Evolutionary conservation across 2,329 filamentous ascomycete genomes (phyloP).

Genomic region (Colletotrichum eleusines): DNA sequence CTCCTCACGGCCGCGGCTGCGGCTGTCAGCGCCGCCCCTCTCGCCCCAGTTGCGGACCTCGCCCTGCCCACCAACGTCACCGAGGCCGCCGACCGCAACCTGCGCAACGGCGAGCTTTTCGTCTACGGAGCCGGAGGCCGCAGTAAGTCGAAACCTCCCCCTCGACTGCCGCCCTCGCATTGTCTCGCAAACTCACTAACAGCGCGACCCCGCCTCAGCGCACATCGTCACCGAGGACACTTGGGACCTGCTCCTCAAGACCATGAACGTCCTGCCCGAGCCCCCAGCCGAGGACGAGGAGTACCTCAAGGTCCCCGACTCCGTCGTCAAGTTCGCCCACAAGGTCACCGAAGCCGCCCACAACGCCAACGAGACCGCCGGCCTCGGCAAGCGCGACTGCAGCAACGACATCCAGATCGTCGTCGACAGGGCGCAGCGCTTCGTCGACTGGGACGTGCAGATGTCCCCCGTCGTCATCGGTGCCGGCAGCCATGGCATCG

Average conservation of each 20-base stretch:
- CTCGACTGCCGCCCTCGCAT: not conserved
- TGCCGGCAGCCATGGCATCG: constrained; percentile 32
- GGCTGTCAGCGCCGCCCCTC: constrained; percentile 25
- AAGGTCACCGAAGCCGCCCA: not conserved
- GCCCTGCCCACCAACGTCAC: constrained; percentile 15
- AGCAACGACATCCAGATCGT: constrained; percentile 28
- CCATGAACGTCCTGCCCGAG: constrained; percentile 14
- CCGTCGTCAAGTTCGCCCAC: constrained; percentile 1
- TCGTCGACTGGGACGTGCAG: constrained; percentile 42
- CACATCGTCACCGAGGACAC: constrained; percentile 32
- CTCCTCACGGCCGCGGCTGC: constrained; percentile 16
- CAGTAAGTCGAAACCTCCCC: not conserved
- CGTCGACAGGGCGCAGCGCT: constrained; percentile 27
- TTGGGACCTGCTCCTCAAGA: constrained; percentile 21
- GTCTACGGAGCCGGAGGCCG: constrained; percentile 10
- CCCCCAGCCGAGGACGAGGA: constrained; percentile 19
- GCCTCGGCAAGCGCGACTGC: constrained; percentile 33
- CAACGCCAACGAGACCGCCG: not conserved
- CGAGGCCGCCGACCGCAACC: not conserved
- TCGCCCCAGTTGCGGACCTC: constrained; percentile 8
- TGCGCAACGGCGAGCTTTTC: constrained; percentile 24
- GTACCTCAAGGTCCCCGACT: no score
- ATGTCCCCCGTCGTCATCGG: constrained; percentile 42
- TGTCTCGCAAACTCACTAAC: not conserved
- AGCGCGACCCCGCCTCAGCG: not conserved